Conservation (phyloP, 2,329 filamentous ascomycete species). For the Colletotrichum eremochloae region DNA sequence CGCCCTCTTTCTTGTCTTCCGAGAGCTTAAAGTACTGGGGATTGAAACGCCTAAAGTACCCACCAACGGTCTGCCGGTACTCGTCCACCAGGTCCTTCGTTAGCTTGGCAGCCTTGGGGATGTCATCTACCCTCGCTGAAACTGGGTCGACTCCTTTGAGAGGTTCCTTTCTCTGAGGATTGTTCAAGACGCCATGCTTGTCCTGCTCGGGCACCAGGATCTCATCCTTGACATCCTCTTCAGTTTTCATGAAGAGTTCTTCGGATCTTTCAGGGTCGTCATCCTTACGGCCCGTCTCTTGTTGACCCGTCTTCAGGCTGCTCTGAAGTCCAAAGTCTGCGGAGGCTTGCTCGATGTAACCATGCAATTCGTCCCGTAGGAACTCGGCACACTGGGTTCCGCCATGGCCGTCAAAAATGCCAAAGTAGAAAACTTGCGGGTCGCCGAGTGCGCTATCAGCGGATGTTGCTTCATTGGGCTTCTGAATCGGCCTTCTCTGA, state of each 20-base stretch:
- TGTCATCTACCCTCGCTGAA: slow-evolving; percentile 66
- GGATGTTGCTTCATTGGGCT: slow-evolving; percentile 71
- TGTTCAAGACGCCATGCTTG: slow-evolving; percentile 51
- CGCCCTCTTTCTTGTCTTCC: slow-evolving; percentile 41
- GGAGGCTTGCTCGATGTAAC: slow-evolving; percentile 88
- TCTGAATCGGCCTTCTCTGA: slow-evolving; percentile 60
- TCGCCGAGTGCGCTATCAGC: slow-evolving; percentile 87
- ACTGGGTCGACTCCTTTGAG: slow-evolving; percentile 58
- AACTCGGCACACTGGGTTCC: slow-evolving; percentile 91
- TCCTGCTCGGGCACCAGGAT: slow-evolving; percentile 52
- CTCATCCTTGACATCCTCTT: slow-evolving; percentile 59
- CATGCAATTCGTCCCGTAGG: slow-evolving; percentile 84
- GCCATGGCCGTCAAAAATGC: slow-evolving; percentile 95
- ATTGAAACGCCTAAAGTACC: slow-evolving; percentile 93
- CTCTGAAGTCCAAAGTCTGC: slow-evolving; percentile 82
- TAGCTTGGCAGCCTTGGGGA: slow-evolving; percentile 73
- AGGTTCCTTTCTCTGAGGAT: slow-evolving; percentile 54
- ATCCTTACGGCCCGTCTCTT: slow-evolving; percentile 47
- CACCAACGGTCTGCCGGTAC: slow-evolving; percentile 89
- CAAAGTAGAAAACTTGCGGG: slow-evolving; percentile 98
- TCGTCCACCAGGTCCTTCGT: slow-evolving; percentile 79
- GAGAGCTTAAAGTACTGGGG: slow-evolving; percentile 78
- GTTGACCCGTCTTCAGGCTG: slow-evolving; percentile 70
- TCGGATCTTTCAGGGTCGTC: slow-evolving; percentile 50
- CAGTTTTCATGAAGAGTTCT: slow-evolving; percentile 63